phyloP scores from a whole-genome alignment of 495 filamentous ascomycete species.

The Hypoxylon cercidicola region DNA sequence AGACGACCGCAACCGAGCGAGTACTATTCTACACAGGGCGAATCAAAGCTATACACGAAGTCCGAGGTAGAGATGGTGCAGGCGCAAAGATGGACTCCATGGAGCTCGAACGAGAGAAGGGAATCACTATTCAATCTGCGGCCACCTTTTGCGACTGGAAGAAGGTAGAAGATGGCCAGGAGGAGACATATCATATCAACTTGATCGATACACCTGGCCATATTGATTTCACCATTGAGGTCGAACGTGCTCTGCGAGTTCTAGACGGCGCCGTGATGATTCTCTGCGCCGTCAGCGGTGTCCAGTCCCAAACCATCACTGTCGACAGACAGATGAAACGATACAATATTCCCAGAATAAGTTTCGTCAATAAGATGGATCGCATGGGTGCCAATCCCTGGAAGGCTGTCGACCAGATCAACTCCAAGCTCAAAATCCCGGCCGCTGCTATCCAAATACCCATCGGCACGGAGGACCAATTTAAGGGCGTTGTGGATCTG shows the following conservation, averaged over 20 bases:
- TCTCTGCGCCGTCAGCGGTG: constrained; percentile 95
- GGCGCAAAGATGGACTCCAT: constrained; percentile 99
- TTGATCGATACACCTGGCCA: constrained; percentile 99
- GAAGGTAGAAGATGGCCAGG: constrained; percentile 77
- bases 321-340: constrained; percentile 98
- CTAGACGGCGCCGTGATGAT: constrained; percentile 99
- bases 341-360: constrained; percentile 95
- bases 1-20: constrained; percentile 96
- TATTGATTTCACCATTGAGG: constrained; percentile 99
- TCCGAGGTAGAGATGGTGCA: constrained; percentile 92
- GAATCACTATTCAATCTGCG: constrained; percentile 98
- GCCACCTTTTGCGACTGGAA: constrained; percentile 98
- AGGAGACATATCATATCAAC: constrained; percentile 96
- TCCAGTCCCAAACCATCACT: constrained; percentile 97
- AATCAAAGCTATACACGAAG: constrained; percentile 97
- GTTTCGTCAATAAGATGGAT: constrained; percentile 99
- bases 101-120: constrained; percentile 97
- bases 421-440: constrained; percentile 88
- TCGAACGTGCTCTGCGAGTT: constrained; percentile 94
- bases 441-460: constrained; percentile 96
- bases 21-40: constrained; percentile 98
- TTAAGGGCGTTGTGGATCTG: constrained; percentile 93
- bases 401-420: constrained; percentile 97
- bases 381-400: constrained; percentile 98
- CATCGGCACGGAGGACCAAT: constrained; percentile 91